A percentile compares a stretch with the other conserved stretches of the same genome.
phyloP scores from a whole-genome alignment of 352 stramenopile genomes.

The Albugo laibachii region DNA sequence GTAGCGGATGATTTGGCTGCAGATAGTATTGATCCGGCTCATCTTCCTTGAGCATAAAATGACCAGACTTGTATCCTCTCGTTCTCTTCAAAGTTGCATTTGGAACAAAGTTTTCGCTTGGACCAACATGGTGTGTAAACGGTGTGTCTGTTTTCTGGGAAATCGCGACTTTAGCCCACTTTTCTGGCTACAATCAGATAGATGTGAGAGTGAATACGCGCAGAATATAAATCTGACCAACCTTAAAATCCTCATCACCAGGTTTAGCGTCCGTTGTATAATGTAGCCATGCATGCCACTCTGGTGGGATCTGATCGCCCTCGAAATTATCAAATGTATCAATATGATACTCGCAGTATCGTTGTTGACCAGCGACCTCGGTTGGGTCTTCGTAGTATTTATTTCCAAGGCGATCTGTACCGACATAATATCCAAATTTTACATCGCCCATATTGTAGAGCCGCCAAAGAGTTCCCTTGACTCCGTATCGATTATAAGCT shows the following conservation, averaged over 20 bases:
- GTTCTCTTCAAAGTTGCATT: constrained; percentile 62
- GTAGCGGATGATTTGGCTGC: constrained; percentile 50
- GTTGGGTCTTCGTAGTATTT: constrained; percentile 77
- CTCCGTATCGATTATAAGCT: constrained; percentile 60
- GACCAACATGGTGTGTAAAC: constrained; percentile 43
- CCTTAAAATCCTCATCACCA: constrained; percentile 32
- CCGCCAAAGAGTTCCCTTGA: constrained; percentile 67
- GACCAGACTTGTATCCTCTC: constrained; percentile 61
- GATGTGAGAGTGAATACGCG: constrained; percentile 1
- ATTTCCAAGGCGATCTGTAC: constrained; percentile 65
- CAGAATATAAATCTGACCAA: constrained; percentile 9
- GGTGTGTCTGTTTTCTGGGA: constrained; percentile 34
- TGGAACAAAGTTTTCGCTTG: constrained; percentile 41
- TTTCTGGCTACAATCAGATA: constrained; percentile 17
- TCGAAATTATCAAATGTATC: constrained; percentile 64
- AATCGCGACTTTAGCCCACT: constrained; percentile 48
- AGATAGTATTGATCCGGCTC: constrained; percentile 73
- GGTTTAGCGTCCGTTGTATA: constrained; percentile 52
- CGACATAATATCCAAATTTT: constrained; percentile 72
- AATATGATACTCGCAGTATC: constrained; percentile 72
- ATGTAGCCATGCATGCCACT: constrained; percentile 78
- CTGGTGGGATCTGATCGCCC: constrained; percentile 44
- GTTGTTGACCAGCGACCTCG: constrained; percentile 50
- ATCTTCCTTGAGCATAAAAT: constrained; percentile 26
- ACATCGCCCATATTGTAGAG: constrained; percentile 77